Conservation (phyloP, 495 filamentous ascomycete genomes). For the Talaromyces nanjingensis region DNA sequence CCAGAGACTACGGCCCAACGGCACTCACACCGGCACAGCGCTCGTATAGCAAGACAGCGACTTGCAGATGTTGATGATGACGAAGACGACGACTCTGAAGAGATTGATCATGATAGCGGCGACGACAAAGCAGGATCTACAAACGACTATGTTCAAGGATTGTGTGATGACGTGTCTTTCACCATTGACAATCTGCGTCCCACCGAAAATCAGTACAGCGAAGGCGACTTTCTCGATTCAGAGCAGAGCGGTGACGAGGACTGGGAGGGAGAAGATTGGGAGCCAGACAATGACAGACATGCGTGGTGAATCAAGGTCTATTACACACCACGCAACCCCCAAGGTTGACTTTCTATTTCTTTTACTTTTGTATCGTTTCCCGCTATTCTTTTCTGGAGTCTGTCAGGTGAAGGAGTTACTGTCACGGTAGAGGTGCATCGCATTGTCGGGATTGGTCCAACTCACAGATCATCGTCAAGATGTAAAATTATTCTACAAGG, state of each 20-base stretch:
- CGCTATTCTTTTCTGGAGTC: not conserved
- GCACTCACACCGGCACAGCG: slow-evolving; percentile 35
- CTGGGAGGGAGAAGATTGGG: slow-evolving; percentile 56
- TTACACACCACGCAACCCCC: no score
- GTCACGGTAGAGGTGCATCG: not conserved
- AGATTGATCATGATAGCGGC: not conserved
- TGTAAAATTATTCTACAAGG: not conserved
- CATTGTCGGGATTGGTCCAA: not conserved
- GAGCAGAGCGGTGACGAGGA: slow-evolving; percentile 70
- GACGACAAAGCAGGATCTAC: slow-evolving; percentile 5
- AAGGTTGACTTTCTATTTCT: not conserved
- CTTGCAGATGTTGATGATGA: slow-evolving; percentile 19
- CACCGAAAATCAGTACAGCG: slow-evolving; percentile 61
- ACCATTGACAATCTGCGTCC: slow-evolving; percentile 78
- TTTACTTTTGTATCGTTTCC: not conserved
- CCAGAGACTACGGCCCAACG: not conserved
- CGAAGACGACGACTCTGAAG: slow-evolving; percentile 15
- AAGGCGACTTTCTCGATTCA: slow-evolving; percentile 73
- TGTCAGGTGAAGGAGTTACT: not conserved
- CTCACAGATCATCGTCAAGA: not conserved
- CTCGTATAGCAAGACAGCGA: slow-evolving; percentile 28
- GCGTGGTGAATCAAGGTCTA: no score
- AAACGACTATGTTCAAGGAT: slow-evolving; percentile 53
- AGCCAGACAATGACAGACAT: slow-evolving; percentile 3
- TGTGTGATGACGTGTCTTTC: slow-evolving; percentile 75